Evolutionary conservation across 2,329 filamentous ascomycete species (phyloP).

Genomic region (Coniochaeta hoffmannii): DNA sequence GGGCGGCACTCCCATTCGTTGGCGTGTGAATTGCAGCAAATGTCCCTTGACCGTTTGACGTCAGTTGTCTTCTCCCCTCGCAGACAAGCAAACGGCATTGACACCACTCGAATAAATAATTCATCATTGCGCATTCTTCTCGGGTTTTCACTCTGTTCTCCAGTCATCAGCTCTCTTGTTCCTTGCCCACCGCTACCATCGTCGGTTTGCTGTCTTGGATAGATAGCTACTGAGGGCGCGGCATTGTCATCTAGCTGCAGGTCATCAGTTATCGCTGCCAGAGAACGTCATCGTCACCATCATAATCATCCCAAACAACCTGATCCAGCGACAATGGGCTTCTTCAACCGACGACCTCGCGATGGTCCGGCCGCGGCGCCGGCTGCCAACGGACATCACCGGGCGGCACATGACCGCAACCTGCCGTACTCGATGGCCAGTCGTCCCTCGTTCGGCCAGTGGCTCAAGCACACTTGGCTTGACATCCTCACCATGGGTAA

Average conservation of each 20-base stretch:
- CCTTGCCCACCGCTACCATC: not conserved
- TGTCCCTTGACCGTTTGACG: not conserved
- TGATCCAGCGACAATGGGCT: conserved; percentile 12
- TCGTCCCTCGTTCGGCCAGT: conserved; percentile 58
- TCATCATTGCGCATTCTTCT: not conserved
- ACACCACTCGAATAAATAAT: not conserved
- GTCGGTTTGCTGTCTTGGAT: not conserved
- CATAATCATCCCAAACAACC: not conserved
- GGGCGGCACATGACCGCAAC: conserved; percentile 3
- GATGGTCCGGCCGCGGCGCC: conserved; percentile 8
- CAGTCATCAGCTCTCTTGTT: not conserved
- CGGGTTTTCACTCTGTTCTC: not conserved
- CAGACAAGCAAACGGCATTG: not conserved
- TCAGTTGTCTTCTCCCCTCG: not conserved
- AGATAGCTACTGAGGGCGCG: not conserved
- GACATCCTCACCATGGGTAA: conserved; percentile 37
- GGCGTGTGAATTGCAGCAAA: not conserved
- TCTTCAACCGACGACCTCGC: conserved; percentile 16
- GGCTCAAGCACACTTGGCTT: conserved; percentile 60
- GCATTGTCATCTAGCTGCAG: not conserved
- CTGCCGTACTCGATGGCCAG: conserved; percentile 17
- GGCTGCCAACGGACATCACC: conserved; percentile 4
- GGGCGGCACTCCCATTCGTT: not conserved
- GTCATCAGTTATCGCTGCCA: not conserved
- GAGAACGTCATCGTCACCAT: not conserved